Conservation (phyloP, 257 asterid species). For the Paraleonurus japonicus region DNA sequence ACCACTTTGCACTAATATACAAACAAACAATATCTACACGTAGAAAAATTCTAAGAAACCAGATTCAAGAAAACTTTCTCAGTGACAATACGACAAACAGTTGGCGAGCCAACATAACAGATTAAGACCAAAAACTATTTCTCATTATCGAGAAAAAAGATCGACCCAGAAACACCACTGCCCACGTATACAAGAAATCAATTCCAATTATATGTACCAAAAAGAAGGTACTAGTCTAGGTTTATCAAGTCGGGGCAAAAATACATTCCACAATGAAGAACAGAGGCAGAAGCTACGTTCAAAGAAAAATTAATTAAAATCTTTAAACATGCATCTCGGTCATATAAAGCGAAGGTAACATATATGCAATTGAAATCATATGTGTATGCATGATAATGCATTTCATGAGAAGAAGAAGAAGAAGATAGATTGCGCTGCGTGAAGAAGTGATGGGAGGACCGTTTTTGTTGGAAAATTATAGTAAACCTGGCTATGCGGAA, state of each 20-base stretch:
- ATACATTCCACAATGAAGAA: constrained; percentile 1
- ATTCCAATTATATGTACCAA: background rate
- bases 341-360: background rate
- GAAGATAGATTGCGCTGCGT: background rate
- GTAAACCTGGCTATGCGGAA: constrained; percentile 21
- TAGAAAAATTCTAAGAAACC: background rate
- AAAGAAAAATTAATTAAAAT: background rate
- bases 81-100: background rate
- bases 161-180: background rate
- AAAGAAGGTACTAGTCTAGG: background rate
- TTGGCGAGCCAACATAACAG: background rate
- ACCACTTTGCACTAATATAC: constrained; percentile 1
- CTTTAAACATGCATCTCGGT: background rate
- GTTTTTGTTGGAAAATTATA: constrained; percentile 22
- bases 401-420: constrained; percentile 1
- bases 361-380: background rate
- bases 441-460: constrained; percentile 26
- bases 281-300: background rate
- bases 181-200: background rate
- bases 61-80: constrained; percentile 17
- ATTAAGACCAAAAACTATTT: background rate
- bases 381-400: background rate
- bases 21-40: background rate
- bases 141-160: background rate
- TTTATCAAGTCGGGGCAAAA: background rate